Evolutionary conservation across 495 filamentous ascomycete genomes (phyloP), one percentile per base, ranked within the genome.

Genomic region (Penicillium tannophilum): DNA sequence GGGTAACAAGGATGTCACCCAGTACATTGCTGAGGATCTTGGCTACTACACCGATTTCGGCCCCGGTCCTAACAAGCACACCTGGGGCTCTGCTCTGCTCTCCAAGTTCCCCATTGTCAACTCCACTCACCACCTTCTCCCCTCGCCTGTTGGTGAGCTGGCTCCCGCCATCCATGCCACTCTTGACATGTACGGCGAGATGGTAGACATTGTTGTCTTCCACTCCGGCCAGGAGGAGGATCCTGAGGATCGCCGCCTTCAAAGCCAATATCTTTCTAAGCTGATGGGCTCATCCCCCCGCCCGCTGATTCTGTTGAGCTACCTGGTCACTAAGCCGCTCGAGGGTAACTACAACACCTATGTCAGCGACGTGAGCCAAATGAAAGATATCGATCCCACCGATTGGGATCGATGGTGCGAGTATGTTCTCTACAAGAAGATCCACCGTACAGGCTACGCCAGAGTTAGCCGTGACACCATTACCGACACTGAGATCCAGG

Each of bases 361-460:
- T 66, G 95, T 99, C 28, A 89, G 90, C 46, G 85, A 93, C 23
- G 68, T 78, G 47, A 93, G 89, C 56, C 89, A 90, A 20, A 99
- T 99, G 95, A 86, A 89, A 63, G 95, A 99, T 66, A 94, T 99
- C 52, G 95, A 99, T 64, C 83, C 86, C 9, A 88, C 80, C 14
- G 95, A 99, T 68, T 96, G 91, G 92, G 94, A 98, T 74, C 78
- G 95, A 56, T 99, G 95, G 95, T 99, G 95, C 76, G 94, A 99
- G 79, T 99, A 99, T 68, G 94, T 99, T 61, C 79, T 99, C 52
- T 99, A 90, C 79, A 96, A 97, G 78, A 88, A 87, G 11, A 72
- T 99, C 52, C 89, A 87, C 71, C 81, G 93, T 61, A 88, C 88
- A 3, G 95, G 92, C 8, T 98, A 98, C 70, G 94, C 94, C 14